phyloP scores from a whole-genome alignment of 176 grass and related monocot species.

The Ensete ventricosum region DNA sequence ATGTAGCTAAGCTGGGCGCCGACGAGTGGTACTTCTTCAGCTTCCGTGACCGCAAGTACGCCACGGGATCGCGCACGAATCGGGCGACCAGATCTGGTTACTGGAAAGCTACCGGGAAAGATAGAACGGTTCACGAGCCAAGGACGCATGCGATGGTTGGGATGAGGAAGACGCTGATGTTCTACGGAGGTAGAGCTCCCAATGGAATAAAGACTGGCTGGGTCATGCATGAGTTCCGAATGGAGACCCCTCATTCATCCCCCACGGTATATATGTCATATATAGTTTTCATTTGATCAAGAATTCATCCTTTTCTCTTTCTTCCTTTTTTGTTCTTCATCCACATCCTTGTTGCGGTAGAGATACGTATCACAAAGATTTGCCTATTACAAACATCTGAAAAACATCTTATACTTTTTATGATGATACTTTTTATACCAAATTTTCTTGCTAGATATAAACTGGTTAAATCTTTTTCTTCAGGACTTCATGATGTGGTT shows the following conservation, averaged over 20 bases:
- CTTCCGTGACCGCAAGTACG: constrained; percentile 58
- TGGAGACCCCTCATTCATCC: constrained; percentile 31
- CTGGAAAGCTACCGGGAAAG: constrained; percentile 78
- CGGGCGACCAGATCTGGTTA: constrained; percentile 63
- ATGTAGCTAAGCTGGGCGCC: constrained; percentile 45
- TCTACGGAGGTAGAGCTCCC: constrained; percentile 53
- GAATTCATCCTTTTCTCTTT: too few species aligned
- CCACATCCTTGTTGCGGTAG: too few species aligned
- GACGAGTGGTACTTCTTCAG: constrained; percentile 87
- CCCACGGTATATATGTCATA: constrained; percentile 29
- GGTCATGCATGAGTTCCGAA: constrained; percentile 77
- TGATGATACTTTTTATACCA: too few species aligned
- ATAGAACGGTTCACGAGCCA: constrained; percentile 27
- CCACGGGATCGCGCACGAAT: constrained; percentile 52
- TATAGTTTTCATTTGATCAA: too few species aligned
- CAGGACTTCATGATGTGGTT: too few species aligned
- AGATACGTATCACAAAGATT: too few species aligned
- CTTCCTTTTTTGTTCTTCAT: too few species aligned
- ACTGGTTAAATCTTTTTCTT: too few species aligned
- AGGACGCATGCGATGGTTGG: constrained; percentile 30
- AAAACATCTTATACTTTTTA: too few species aligned
- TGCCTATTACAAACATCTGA: too few species aligned
- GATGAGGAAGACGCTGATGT: constrained; percentile 75
- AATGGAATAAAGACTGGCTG: constrained; percentile 49
- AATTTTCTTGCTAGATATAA: too few species aligned